Percentiles rank a stretch among this genome's conserved stretches.
Evolutionary conservation across 192 early-diverging fungal species (phyloP).

Genomic region (Coemansia guatemalensis): DNA sequence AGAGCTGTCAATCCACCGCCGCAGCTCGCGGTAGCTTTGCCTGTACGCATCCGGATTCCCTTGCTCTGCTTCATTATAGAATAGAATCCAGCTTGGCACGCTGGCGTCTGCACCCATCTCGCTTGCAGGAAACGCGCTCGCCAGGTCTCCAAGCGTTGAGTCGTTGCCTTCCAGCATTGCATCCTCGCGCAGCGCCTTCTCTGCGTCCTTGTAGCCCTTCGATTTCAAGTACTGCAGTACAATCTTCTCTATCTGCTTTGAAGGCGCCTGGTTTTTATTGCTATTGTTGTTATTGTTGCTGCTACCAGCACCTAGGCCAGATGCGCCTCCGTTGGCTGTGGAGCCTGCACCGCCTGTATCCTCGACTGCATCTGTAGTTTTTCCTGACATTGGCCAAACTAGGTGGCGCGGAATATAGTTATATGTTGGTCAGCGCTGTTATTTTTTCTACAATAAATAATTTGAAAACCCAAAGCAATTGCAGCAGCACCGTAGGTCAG

Average conservation of each 20-base stretch:
- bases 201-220: slow-evolving; percentile 70
- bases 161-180: slow-evolving; percentile 47
- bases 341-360: slow-evolving; percentile 3
- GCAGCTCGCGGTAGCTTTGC: slow-evolving; percentile 71
- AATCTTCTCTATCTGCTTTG: slow-evolving; percentile 58
- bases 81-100: slow-evolving; percentile 63
- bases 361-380: slow-evolving; percentile 3
- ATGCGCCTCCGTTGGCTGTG: too few species aligned
- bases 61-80: slow-evolving; percentile 68
- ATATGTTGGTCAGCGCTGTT: too few species aligned
- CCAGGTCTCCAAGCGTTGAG: slow-evolving; percentile 50
- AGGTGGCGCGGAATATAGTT: too few species aligned
- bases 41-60: slow-evolving; percentile 84
- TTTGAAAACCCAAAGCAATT: background rate
- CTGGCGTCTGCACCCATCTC: slow-evolving; percentile 57
- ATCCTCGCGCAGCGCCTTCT: slow-evolving; percentile 63
- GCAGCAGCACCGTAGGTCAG: too few species aligned
- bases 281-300: slow-evolving; percentile 1
- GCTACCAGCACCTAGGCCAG: background rate
- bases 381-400: background rate
- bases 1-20: slow-evolving; percentile 90
- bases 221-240: slow-evolving; percentile 66
- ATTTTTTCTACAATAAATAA: background rate
- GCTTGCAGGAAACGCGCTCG: slow-evolving; percentile 40
- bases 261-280: slow-evolving; percentile 22